phyloP scores from a whole-genome alignment of 1,284 basidiomycete species.

The Trichosporon asahii region DNA sequence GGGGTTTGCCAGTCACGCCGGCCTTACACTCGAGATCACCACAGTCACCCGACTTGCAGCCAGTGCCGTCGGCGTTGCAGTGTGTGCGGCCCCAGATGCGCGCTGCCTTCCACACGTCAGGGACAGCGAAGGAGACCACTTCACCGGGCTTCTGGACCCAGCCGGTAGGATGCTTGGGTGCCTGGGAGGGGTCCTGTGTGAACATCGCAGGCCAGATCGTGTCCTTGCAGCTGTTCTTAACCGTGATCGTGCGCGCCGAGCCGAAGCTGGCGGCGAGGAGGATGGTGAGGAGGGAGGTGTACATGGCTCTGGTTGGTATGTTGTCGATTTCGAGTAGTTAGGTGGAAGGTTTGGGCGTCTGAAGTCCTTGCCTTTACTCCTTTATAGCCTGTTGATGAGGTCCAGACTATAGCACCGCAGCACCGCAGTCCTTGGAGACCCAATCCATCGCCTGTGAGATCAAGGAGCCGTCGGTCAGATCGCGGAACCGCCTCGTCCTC shows the following conservation, averaged over 20 bases:
- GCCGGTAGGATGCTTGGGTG: conserved; percentile 26
- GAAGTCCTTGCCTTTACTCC: no score
- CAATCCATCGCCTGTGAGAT: no score
- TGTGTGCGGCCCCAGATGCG: conserved; percentile 38
- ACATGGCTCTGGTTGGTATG: neutral
- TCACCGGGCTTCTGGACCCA: conserved; percentile 28
- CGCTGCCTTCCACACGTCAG: conserved; percentile 29
- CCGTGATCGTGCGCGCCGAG: conserved; percentile 29
- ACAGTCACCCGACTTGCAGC: neutral
- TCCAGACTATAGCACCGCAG: neutral
- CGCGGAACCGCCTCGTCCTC: no score
- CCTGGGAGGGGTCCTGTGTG: conserved; percentile 8
- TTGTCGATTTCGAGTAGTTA: neutral
- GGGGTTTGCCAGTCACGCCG: conserved; percentile 12
- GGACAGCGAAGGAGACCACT: conserved; percentile 24
- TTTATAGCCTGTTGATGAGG: neutral
- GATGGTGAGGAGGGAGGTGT: neutral
- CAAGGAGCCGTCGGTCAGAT: no score
- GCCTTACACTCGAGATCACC: neutral
- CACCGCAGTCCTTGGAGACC: neutral
- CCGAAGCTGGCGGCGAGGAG: neutral
- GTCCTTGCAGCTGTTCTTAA: conserved; percentile 29
- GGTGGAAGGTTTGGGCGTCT: neutral
- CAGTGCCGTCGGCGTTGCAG: conserved; percentile 24
- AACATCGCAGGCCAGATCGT: conserved; percentile 34